Percentiles rank a stretch among this genome's conserved stretches.
These are phyloP conservation scores for Gracilariopsis chorda DNA, from an alignment of 23 red algal species.

Conservation along the genomic window DNA sequence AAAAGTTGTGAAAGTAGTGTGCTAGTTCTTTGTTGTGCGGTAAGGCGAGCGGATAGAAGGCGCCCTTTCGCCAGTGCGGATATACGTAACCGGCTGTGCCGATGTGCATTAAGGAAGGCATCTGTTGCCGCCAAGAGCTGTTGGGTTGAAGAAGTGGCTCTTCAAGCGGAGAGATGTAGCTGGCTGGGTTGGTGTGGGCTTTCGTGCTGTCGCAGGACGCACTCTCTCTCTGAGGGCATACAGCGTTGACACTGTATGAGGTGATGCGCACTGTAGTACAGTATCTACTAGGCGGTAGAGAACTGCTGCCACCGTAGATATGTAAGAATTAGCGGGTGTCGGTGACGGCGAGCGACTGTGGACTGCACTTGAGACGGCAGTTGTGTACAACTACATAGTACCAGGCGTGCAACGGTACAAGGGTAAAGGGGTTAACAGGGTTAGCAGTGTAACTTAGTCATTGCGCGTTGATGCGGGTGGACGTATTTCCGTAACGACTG, in stretches of 20 bases:
- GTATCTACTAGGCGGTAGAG: no score
- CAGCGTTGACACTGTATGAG: background rate
- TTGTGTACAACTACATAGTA: no score
- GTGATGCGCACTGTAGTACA: no score
- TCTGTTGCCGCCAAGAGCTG: background rate
- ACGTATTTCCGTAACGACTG: no score
- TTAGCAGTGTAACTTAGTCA: no score
- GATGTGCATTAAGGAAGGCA: background rate
- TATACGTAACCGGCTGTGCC: conserved; percentile 39
- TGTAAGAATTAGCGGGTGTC: no score
- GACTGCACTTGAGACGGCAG: no score
- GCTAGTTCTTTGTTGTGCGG: background rate
- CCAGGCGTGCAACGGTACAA: no score
- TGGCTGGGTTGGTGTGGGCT: background rate
- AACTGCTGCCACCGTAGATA: no score
- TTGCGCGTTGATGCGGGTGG: no score
- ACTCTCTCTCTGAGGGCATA: background rate
- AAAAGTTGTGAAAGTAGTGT: background rate
- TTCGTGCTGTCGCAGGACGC: background rate
- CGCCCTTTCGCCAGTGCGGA: conserved; percentile 11
- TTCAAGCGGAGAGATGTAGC: background rate
- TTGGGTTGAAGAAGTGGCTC: background rate
- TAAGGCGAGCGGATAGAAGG: conserved; percentile 8
- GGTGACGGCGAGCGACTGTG: no score
- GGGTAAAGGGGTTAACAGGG: no score